Percentiles rank a stretch among this genome's conserved stretches.
These are phyloP conservation scores for Russula earlei DNA, from an alignment of 768 basidiomycete genomes.

Conservation along the genomic window DNA sequence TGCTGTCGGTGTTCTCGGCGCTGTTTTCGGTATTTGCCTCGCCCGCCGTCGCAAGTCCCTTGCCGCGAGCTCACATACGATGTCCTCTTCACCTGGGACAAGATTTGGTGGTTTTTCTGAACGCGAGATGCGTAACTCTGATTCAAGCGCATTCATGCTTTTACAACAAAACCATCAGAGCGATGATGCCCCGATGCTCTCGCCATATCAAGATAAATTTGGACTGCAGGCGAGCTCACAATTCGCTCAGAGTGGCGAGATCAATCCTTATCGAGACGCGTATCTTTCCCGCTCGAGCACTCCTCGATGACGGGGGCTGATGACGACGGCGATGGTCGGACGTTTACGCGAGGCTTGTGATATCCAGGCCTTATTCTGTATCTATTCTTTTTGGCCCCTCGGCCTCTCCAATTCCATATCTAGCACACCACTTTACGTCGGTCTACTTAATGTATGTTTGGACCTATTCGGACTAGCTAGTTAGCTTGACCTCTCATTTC, in stretches of 20 bases:
- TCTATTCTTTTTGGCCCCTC: background rate
- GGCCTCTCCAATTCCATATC: background rate
- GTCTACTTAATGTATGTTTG: background rate
- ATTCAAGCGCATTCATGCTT: constrained; percentile 66
- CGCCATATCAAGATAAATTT: constrained; percentile 30
- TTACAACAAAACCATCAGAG: constrained; percentile 55
- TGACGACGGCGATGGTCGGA: background rate
- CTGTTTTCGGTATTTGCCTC: constrained; percentile 42
- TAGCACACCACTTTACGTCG: background rate
- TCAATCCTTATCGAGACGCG: constrained; percentile 29
- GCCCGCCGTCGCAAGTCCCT: constrained; percentile 38
- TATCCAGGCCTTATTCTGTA: background rate
- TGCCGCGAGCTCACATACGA: constrained; percentile 19
- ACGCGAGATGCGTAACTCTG: constrained; percentile 38
- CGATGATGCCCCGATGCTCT: constrained; percentile 29
- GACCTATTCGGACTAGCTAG: constrained; percentile 1
- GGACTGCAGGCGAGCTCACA: constrained; percentile 18
- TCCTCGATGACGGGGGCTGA: background rate
- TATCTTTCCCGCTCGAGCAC: constrained; percentile 24
- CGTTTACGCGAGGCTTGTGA: no score
- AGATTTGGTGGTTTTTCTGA: constrained; percentile 23
- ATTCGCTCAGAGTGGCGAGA: constrained; percentile 26
- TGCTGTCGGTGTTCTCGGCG: constrained; percentile 41
- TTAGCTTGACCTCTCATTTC: background rate
- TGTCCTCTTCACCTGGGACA: constrained; percentile 33